These are phyloP conservation scores for Neurospora sublineolata DNA, from an alignment of 495 filamentous ascomycete genomes.

Conservation along the genomic window DNA sequence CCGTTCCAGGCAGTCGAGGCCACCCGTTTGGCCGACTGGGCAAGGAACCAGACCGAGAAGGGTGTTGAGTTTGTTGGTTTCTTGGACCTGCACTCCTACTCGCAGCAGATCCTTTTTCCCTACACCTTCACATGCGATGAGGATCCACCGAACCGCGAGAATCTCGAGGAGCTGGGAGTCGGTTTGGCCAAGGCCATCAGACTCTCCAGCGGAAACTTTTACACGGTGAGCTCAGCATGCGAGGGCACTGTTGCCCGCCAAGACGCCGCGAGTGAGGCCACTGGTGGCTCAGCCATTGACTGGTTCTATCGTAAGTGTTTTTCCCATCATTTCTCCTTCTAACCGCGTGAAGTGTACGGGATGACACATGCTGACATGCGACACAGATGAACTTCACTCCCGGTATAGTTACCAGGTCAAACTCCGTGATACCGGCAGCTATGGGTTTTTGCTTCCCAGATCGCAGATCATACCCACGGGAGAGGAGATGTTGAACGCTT, in stretches of 20 bases:
- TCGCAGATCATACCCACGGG: slow-evolving; percentile 86
- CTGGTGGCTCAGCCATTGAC: slow-evolving; percentile 79
- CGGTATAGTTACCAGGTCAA: slow-evolving; percentile 89
- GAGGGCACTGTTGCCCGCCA: slow-evolving; percentile 54
- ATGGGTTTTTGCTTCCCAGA: slow-evolving; percentile 82
- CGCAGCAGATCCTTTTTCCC: slow-evolving; percentile 87
- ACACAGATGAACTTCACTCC: slow-evolving; percentile 56
- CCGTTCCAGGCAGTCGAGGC: slow-evolving; percentile 82
- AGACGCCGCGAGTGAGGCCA: slow-evolving; percentile 19
- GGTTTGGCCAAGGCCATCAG: slow-evolving; percentile 88
- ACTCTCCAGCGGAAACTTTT: slow-evolving; percentile 57
- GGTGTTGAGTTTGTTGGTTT: slow-evolving; percentile 66
- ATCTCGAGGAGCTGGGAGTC: slow-evolving; percentile 77
- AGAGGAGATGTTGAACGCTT: slow-evolving; percentile 69
- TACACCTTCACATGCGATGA: slow-evolving; percentile 74
- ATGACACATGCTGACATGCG: background rate
- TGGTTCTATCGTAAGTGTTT: slow-evolving; percentile 68
- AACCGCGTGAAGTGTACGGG: background rate
- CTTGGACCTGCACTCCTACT: slow-evolving; percentile 89
- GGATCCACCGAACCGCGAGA: slow-evolving; percentile 76
- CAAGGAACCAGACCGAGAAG: slow-evolving; percentile 67
- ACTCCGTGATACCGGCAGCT: slow-evolving; percentile 82
- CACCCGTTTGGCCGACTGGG: slow-evolving; percentile 67
- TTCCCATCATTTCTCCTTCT: background rate
- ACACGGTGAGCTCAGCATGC: slow-evolving; percentile 77